Base-by-base conservation (phyloP, 257 asterid genomes). In the Rhazya stricta region DNA sequence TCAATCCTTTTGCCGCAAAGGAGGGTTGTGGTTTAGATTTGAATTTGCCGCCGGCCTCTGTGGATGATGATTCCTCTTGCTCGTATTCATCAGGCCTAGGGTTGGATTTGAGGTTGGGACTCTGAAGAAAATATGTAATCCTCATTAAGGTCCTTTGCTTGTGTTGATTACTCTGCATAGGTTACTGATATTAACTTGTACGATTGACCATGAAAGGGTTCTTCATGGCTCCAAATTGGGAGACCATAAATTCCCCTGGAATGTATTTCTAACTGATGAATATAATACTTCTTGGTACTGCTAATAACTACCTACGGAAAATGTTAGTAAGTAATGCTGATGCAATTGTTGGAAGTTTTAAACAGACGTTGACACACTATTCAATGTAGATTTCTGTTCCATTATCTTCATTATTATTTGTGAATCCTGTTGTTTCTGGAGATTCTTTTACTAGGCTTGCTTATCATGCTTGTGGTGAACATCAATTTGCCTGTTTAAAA, bases 51-150 rank as follows among this genome's bases (percentile, higher is more conserved):
- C 86, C 83, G 34, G 81, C 75, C 6, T 61, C 81, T 19, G 51
- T 57, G 5, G 82, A 76, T 41, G 83, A 67, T 37, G 81, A 79
- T 43, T 56, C 87, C 37, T 70, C 79, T 19, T 80, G 60, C 43
- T 68, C 85, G 57, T 79, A 69, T 79, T 53, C 73, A 56, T 79
- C 88, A 1, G 78, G 37, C 1, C 6, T 69, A 32, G 81, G 75
- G 6, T 69, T 90, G 85, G 91, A 90, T 73, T 82, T 90, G 71
- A 85, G 91, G 82, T 86, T 90, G 79, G 94, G 94, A 60, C 63
- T 88, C 79, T 85, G 85, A 89, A 68, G 43, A 51, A 65, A 23
- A 39, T 41, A 70, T n/a, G 60, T 48, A 62, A 32, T 41, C 74
- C 69, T 42, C 34, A 58, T 12, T 48, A 37, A 61, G 58, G 73